Conservation (phyloP, 495 filamentous ascomycete species). For the Aspergillus baeticus region DNA sequence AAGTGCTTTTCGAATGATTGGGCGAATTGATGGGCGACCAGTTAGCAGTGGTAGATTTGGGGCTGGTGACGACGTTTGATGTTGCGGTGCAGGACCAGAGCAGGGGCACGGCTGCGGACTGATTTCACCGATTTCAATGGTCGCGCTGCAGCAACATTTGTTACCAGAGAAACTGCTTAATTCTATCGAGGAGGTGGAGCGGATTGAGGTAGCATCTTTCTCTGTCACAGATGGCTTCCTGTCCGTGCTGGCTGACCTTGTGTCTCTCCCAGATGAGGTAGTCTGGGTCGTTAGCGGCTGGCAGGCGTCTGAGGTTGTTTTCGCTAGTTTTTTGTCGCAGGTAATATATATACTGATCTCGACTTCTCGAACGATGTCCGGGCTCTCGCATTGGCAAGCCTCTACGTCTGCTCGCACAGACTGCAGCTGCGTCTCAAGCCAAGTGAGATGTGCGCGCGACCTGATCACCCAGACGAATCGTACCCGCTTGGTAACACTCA, state of each 20-base stretch:
- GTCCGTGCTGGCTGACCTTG: neutral
- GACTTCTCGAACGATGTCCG: slow-evolving; percentile 37
- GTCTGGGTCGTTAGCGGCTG: neutral
- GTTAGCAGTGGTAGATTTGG: slow-evolving; percentile 22
- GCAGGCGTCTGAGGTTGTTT: neutral
- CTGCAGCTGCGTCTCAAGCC: slow-evolving; percentile 63
- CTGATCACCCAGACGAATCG: slow-evolving; percentile 75
- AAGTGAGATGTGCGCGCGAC: slow-evolving; percentile 63
- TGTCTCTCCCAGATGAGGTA: neutral
- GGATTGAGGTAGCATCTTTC: neutral
- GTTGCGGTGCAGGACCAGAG: too few species aligned
- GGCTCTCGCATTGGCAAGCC: slow-evolving; percentile 24
- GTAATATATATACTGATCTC: slow-evolving; percentile 61
- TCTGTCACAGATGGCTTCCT: neutral
- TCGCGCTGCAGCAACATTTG: too few species aligned
- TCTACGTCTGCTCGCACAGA: slow-evolving; percentile 54
- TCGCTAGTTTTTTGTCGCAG: slow-evolving; percentile 50
- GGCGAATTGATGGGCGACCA: slow-evolving; percentile 43
- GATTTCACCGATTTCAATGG: too few species aligned
- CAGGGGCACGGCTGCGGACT: too few species aligned
- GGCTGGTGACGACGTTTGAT: neutral
- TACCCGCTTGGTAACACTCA: slow-evolving; percentile 59
- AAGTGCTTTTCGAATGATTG: slow-evolving; percentile 54
- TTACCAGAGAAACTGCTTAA: too few species aligned
- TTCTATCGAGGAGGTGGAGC: too few species aligned